Conservation (phyloP, 805 yeast species). For the Candida maesae region DNA sequence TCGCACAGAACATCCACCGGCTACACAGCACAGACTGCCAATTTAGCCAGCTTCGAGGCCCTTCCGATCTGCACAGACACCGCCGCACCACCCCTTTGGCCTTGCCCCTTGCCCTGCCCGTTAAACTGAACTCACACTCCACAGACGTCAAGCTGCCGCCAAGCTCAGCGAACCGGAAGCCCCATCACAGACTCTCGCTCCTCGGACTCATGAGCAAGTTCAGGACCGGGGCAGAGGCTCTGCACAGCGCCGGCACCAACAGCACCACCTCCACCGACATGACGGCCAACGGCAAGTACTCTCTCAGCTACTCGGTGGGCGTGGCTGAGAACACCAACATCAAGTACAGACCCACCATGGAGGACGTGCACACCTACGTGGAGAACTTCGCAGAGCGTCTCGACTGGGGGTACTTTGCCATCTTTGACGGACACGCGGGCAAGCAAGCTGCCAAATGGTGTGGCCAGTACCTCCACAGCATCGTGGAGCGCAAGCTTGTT, state of each 20-base stretch:
- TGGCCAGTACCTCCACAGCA: conserved; percentile 75
- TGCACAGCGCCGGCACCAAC: background rate
- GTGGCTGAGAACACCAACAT: conserved; percentile 87
- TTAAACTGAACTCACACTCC: no score
- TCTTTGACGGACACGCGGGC: conserved; percentile 98
- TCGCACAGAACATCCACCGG: no score
- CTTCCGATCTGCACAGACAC: conserved; percentile 3
- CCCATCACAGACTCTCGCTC: conserved; percentile 9
- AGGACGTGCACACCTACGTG: conserved; percentile 90
- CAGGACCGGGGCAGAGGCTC: conserved; percentile 3
- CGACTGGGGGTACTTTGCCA: conserved; percentile 94
- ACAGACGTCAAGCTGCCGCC: conserved; percentile 2
- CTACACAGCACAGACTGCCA: no score
- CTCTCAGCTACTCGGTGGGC: conserved; percentile 77
- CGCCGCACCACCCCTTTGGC: background rate
- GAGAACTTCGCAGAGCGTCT: conserved; percentile 87
- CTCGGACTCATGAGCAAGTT: conserved; percentile 8
- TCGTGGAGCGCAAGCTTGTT: conserved; percentile 57
- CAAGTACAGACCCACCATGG: conserved; percentile 85
- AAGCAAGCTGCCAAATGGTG: conserved; percentile 92
- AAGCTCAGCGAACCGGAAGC: no score
- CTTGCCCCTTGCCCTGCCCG: background rate
- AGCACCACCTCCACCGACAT: conserved; percentile 1
- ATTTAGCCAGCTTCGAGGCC: no score
- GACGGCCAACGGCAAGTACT: conserved; percentile 19